Percentiles rank a stretch among this genome's conserved stretches.
Conservation (phyloP, 2,329 filamentous ascomycete genomes). For the Sporothrix mexicana region DNA sequence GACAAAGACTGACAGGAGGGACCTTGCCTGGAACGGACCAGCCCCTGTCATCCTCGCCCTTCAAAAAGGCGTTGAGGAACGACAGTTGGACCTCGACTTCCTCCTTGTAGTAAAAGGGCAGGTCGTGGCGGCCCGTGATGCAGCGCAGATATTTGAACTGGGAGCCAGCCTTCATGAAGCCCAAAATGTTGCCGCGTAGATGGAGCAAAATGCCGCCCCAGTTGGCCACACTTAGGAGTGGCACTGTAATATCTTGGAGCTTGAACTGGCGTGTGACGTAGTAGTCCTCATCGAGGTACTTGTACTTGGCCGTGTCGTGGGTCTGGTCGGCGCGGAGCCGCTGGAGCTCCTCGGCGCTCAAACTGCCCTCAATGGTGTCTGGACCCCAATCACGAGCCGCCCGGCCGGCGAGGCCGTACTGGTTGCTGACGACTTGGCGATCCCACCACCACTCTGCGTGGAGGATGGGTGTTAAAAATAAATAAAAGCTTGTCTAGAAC, state of each 20-base stretch:
- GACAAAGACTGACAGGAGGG: slow-evolving; percentile 63
- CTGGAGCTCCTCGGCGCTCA: slow-evolving; percentile 57
- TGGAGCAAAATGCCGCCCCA: slow-evolving; percentile 75
- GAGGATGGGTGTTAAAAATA: no score
- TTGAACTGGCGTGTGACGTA: slow-evolving; percentile 70
- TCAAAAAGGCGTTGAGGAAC: slow-evolving; percentile 74
- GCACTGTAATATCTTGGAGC: slow-evolving; percentile 69
- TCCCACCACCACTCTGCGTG: slow-evolving; percentile 71
- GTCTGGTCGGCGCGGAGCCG: slow-evolving; percentile 57
- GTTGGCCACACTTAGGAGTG: slow-evolving; percentile 69
- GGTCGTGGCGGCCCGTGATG: slow-evolving; percentile 72
- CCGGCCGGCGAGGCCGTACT: slow-evolving; percentile 62
- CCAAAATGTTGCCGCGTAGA: slow-evolving; percentile 71
- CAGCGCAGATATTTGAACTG: slow-evolving; percentile 71
- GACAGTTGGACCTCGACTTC: slow-evolving; percentile 70
- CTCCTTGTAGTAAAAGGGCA: slow-evolving; percentile 74
- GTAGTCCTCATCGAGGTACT: slow-evolving; percentile 67
- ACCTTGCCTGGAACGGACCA: slow-evolving; percentile 63
- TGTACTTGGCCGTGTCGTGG: slow-evolving; percentile 54
- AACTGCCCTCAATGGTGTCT: slow-evolving; percentile 60
- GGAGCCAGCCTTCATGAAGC: slow-evolving; percentile 67
- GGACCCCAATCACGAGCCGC: slow-evolving; percentile 21
- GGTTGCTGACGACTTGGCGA: slow-evolving; percentile 68
- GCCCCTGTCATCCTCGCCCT: slow-evolving; percentile 66
- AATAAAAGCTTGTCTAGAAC: no score